Base-by-base conservation (phyloP, 2,329 filamentous ascomycete genomes). In the Zymoseptoria passerinii region DNA sequence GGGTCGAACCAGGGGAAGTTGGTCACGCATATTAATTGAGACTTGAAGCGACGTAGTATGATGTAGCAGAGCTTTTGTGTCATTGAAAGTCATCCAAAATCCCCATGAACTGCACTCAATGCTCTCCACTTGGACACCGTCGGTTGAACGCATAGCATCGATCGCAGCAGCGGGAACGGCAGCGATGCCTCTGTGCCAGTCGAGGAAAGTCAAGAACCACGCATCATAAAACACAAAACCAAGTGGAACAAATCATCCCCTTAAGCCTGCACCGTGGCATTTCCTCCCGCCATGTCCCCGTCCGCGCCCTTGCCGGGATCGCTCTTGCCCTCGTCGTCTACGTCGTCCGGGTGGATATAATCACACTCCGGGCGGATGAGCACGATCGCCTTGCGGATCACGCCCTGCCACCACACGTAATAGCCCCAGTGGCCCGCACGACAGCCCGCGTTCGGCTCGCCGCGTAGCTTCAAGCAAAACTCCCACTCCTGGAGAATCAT, bases 1-100 rank as follows among this genome's bases (percentile, higher is more conserved):
- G 78, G 78, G 2, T 72, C 67, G 1, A 79, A 80, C 63, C 74
- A 71, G 52, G 78, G 78, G 18, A 80, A 80, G 70, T 67, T 80
- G 55, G 65, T 78, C 50, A 79, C 77, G 18, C 66, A 75, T 61
- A 60, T 73, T 50, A 59, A 52, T 8, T 40, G 35, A 40, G 10
- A 40, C 10, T 40, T 4, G 9, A 40, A 16, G 35, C 10, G 1
- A 40, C 16, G 16, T 6, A 10, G 6, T 3, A 40, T 4, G 6
- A 40, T 40, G 57, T 58, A 63, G 55, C 20, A 28, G 13, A 29
- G 28, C 18, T 49, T 10, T 20, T 16, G 18, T 28, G 13, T 20
- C 20, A n/a, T 18, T n/a, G 23, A 52, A 6, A 27, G 20, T 2
- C n/a, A 23, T 23, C 8, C 16, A 10, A 7, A 44, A 28, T 16